Base-by-base conservation (phyloP, 2,329 filamentous ascomycete genomes). In the Alternaria rosae region DNA sequence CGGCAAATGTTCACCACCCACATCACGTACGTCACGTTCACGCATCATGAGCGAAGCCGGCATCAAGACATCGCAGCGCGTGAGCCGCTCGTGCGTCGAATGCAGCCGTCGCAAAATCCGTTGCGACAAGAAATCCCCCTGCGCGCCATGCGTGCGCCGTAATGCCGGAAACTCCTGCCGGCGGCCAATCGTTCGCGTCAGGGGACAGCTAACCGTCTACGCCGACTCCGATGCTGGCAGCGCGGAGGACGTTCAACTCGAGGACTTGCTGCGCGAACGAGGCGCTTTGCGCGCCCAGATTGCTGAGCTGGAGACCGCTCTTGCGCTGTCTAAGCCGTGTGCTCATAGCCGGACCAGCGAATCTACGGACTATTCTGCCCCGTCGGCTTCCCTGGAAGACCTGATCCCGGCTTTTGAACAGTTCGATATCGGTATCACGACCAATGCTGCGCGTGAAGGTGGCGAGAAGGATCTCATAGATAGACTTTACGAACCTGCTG, bases 91-190 rank as follows among this genome's bases (percentile, higher is more conserved):
- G 26, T 65, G 62, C 32, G 47, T 59, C 44, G 62, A 65, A 35
- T 65, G 61, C 38, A 54, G 61, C 28, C 58, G 61, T 25, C 61
- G 61, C 28, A 65, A 62, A 45, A 65, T 62, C 59, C 62, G 56
- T 35, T 65, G 62, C 55, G 62, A 65, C 51, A 65, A 62, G 43
- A 65, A 65, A 21, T 59, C 50, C 26, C 62, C 62, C 15, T 62
- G 55, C 35, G 51, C 56, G 32, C 62, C 59, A 9, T 65, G 55
- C 23, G 56, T 65, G 12, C 59, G 55, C 41, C 52, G 62, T 3
- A 65, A 65, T 44, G 62, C 47, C 42, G 59, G 55, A 25, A 60
- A 65, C 35, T 60, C 59, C 26, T 65, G 62, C 35, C 58, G 55
- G 28, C 28, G 62, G 12, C 59, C 62, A 15, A 65, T 65, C 42